phyloP scores from a whole-genome alignment of 2,329 filamentous ascomycete genomes.

The Sporothrix mexicana region DNA sequence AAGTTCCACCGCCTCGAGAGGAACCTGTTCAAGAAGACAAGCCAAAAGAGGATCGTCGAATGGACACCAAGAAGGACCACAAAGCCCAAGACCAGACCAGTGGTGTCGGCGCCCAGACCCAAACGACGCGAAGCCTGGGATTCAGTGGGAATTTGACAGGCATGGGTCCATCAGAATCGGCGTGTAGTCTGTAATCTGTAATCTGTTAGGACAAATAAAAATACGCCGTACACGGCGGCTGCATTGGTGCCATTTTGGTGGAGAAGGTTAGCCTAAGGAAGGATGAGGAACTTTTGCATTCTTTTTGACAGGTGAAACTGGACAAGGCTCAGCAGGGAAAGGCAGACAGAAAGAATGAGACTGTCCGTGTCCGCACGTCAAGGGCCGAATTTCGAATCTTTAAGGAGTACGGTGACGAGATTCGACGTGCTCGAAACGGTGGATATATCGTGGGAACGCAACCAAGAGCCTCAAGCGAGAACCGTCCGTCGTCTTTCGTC shows the following conservation, averaged over 20 bases:
- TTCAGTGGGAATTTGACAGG: neutral
- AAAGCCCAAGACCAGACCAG: too few species aligned
- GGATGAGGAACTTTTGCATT: neutral
- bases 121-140: neutral
- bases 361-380: neutral
- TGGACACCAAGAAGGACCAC: too few species aligned
- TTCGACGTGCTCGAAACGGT: neutral
- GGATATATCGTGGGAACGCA: neutral
- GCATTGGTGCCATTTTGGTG: neutral
- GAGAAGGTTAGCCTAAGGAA: neutral
- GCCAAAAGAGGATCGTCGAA: neutral
- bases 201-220: too few species aligned
- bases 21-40: neutral
- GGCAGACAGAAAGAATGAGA: neutral
- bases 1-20: neutral
- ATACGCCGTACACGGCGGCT: neutral
- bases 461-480: neutral
- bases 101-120: constrained; percentile 1
- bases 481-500: neutral
- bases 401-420: neutral
- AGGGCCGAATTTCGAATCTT: neutral
- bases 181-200: too few species aligned
- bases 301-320: neutral
- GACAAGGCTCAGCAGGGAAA: neutral
- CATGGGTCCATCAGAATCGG: too few species aligned